Conservation (phyloP, 352 stramenopile genomes). For the Phytophthora litchii region DNA sequence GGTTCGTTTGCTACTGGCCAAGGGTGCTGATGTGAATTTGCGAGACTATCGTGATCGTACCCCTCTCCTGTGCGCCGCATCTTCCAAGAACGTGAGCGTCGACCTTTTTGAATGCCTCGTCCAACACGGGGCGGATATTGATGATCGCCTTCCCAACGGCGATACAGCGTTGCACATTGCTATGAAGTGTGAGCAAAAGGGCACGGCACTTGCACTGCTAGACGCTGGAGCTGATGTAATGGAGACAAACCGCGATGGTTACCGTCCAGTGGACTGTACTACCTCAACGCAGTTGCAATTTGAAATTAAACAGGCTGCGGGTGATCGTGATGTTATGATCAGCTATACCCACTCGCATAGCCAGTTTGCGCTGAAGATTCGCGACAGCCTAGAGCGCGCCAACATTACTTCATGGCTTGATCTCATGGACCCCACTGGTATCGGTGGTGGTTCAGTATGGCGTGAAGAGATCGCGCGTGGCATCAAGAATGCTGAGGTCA, state of each 20-base stretch:
- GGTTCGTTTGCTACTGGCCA: slow-evolving; percentile 52
- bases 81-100: slow-evolving; percentile 54
- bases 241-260: slow-evolving; percentile 66
- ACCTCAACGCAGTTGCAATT: slow-evolving; percentile 84
- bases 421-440: slow-evolving; percentile 81
- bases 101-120: slow-evolving; percentile 65
- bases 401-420: slow-evolving; percentile 84
- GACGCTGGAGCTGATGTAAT: slow-evolving; percentile 65
- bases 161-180: slow-evolving; percentile 67
- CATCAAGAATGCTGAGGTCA: slow-evolving; percentile 75
- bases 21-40: slow-evolving; percentile 59
- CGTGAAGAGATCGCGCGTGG: slow-evolving; percentile 81
- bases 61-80: slow-evolving; percentile 66
- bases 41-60: slow-evolving; percentile 66
- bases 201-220: slow-evolving; percentile 65
- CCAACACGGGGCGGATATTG: slow-evolving; percentile 59
- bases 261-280: slow-evolving; percentile 80
- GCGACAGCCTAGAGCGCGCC: slow-evolving; percentile 68
- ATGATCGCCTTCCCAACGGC: slow-evolving; percentile 67
- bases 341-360: slow-evolving; percentile 86
- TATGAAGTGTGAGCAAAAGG: slow-evolving; percentile 72
- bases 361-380: slow-evolving; percentile 76
- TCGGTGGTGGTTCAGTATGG: slow-evolving; percentile 81
- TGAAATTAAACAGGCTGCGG: slow-evolving; percentile 78
- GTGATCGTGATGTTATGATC: slow-evolving; percentile 88